Evolutionary conservation across 257 asterid species (phyloP).

Genomic region (Capsicum pubescens): DNA sequence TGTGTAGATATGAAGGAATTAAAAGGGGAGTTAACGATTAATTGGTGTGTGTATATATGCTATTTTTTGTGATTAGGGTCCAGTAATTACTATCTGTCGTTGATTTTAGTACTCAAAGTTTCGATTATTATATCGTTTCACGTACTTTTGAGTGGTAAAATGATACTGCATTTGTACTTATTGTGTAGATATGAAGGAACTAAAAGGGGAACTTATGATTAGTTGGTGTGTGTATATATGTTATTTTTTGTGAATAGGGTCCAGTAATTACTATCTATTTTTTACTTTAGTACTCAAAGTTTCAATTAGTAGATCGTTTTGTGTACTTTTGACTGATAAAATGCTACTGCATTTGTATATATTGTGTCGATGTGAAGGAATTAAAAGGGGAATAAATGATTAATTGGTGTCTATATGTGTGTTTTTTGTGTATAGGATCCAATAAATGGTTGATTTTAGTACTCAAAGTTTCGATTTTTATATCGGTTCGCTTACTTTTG

Average conservation of each 20-base stretch:
- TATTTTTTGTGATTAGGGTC: constrained; percentile 48
- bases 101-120: no score
- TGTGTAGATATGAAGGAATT: no score
- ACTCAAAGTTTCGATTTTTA: neutral
- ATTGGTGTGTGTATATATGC: no score
- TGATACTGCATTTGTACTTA: no score
- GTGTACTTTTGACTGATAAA: neutral
- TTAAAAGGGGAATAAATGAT: constrained; percentile 21
- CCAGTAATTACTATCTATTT: neutral
- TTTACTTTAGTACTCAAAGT: neutral
- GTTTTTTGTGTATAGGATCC: constrained; percentile 52
- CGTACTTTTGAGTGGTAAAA: no score
- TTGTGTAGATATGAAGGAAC: no score
- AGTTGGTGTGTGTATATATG: no score
- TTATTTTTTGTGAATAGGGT: no score
- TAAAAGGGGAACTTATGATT: no score
- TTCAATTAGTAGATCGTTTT: neutral
- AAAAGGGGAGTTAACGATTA: no score
- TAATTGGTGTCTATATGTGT: constrained; percentile 24
- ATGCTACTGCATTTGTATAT: neutral
- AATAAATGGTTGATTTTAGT: constrained; percentile 2
- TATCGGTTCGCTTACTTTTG: neutral
- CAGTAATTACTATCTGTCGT: constrained; percentile 43
- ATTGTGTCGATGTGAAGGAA: constrained; percentile 9
- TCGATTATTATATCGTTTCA: no score